Conservation (phyloP, 768 basidiomycete species). For the Lactarius akahatsu region DNA sequence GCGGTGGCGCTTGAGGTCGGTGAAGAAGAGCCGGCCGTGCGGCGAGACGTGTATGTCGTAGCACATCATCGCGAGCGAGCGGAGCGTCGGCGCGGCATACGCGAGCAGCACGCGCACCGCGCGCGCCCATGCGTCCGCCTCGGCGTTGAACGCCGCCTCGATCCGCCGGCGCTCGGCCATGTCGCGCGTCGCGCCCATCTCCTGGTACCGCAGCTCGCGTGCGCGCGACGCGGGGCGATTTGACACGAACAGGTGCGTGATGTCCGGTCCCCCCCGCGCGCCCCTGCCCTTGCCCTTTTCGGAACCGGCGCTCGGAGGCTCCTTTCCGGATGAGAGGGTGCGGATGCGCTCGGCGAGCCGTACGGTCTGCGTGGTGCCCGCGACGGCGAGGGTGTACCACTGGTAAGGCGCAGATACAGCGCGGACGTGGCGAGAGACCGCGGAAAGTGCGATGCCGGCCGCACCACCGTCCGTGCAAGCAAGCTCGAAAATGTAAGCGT, state of each 20-base stretch:
- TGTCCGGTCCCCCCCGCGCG: not conserved
- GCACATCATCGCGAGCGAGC: constrained; percentile 28
- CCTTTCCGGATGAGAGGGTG: not conserved
- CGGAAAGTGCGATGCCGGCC: constrained; percentile 40
- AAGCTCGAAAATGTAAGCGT: constrained; percentile 45
- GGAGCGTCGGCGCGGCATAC: constrained; percentile 25
- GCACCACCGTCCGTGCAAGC: constrained; percentile 43
- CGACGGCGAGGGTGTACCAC: constrained; percentile 42
- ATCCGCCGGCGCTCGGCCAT: constrained; percentile 21
- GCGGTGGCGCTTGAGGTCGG: constrained; percentile 22
- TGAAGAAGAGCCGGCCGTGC: constrained; percentile 25
- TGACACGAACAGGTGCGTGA: constrained; percentile 25
- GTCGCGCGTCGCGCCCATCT: constrained; percentile 23
- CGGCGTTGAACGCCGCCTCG: constrained; percentile 21
- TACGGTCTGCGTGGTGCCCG: constrained; percentile 34
- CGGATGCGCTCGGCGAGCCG: constrained; percentile 32
- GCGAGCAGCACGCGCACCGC: constrained; percentile 26
- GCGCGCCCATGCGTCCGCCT: constrained; percentile 24
- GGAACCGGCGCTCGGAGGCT: not conserved
- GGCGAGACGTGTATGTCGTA: constrained; percentile 29
- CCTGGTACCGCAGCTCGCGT: constrained; percentile 21
- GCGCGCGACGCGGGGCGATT: constrained; percentile 20
- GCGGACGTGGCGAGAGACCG: constrained; percentile 43
- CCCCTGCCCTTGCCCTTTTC: constrained; percentile 5
- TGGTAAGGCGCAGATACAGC: constrained; percentile 41